Evolutionary conservation across 352 stramenopile genomes (phyloP), one percentile per base, ranked within the genome.

Genomic region (Phytophthora capsici): DNA sequence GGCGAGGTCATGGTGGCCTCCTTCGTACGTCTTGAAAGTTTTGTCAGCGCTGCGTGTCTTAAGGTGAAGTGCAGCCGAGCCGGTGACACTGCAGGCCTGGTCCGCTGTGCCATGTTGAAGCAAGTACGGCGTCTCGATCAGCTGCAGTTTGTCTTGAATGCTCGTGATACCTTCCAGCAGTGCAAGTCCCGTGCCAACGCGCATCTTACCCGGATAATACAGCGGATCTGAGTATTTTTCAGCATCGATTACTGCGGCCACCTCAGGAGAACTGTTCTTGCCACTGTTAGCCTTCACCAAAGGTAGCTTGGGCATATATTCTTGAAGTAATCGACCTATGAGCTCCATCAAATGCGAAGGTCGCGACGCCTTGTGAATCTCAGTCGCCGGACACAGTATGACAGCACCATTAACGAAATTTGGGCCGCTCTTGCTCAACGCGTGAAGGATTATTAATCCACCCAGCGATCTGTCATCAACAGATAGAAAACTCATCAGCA

Each of bases 21-120:
- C 63, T 30, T 77, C 56, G 57, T 92, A 91, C 22, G 67, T 60
- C 26, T 77, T 78, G 67, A 94, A 91, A n/a, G 66, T 76, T 64
- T 94, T 94, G 78, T 94, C 86, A 10, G 46, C 37, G 51, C 82
- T 89, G 10, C 69, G 59, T 2, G 80, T 90, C 61, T 81, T 80
- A 1, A 60, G 20, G 51, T 91, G 76, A 10, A 91, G 78, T 10
- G 66, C 74, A 13, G 86, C 73, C 2, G 86, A 93, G 22, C 86
- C 86, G 2, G 72, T 87, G 51, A 92, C 77, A 46, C 82, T 82
- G 62, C 86, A 94, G 17, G 86, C 82, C 44, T 70, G 74, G 69
- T 94, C 86, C n/a, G 60, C 75, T 17, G 70, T 77, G 22, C 86
- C 86, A 44, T 94, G 86, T 51, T 93, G 82, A 30, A 94, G 82